Conservation (phyloP, 2,329 filamentous ascomycete genomes). For the Scopulariopsis brevicaulis region DNA sequence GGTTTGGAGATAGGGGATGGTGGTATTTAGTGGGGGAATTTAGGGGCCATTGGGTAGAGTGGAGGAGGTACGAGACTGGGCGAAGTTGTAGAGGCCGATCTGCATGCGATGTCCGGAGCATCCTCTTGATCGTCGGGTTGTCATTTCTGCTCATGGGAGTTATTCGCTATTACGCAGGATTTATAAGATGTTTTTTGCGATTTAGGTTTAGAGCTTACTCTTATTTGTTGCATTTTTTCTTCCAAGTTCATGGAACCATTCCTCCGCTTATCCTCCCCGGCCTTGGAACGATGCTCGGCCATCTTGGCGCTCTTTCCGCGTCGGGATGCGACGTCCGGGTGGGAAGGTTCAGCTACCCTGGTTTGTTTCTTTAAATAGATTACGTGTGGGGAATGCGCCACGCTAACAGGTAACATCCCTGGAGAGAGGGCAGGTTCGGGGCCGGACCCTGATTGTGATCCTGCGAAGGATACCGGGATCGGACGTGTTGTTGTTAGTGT, state of each 20-base stretch:
- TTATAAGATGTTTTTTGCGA: neutral
- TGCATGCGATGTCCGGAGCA: neutral
- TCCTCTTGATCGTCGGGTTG: neutral
- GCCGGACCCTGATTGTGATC: no score
- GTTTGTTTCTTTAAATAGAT: neutral
- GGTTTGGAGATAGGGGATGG: no score
- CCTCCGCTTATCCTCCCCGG: neutral
- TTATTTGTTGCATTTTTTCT: neutral
- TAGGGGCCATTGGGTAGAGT: no score
- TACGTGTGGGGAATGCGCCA: neutral
- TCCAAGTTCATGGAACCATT: neutral
- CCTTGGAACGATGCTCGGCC: neutral
- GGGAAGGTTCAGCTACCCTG: neutral
- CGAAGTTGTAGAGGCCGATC: neutral
- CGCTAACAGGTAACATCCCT: no score
- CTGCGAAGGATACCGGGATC: no score
- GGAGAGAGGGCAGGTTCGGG: no score
- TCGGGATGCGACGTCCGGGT: no score
- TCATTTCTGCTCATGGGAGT: neutral
- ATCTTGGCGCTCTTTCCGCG: neutral
- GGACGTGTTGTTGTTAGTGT: no score
- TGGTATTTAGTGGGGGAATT: no score
- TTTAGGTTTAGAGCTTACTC: neutral
- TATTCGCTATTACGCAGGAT: neutral
- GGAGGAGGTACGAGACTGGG: neutral